A percentile compares a stretch with the other conserved stretches of the same genome.
These are phyloP conservation scores for Claviceps quebecensis DNA, from an alignment of 2,329 filamentous ascomycete genomes.

Conservation along the genomic window DNA sequence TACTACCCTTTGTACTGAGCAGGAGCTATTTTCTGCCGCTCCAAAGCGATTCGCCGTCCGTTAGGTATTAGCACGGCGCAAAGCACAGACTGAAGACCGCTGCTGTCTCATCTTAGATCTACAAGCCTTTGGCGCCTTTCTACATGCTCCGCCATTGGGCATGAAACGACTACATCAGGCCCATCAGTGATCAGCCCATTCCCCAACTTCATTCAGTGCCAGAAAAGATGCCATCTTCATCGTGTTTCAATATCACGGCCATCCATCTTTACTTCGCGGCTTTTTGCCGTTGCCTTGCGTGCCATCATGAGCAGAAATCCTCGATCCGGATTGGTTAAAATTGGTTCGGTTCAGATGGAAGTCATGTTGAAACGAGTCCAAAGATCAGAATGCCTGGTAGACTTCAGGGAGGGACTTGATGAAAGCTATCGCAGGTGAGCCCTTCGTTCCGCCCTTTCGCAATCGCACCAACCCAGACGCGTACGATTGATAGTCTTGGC, in stretches of 20 bases:
- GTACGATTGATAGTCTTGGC: conserved; percentile 1
- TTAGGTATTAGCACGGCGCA: no score
- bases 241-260: not conserved
- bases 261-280: not conserved
- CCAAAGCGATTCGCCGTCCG: not conserved
- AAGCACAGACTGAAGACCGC: no score
- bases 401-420: not conserved
- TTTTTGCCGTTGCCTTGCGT: not conserved
- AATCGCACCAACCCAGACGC: not conserved
- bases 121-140: not conserved
- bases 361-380: not conserved
- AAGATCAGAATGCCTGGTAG: not conserved
- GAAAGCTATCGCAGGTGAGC: not conserved
- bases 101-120: no score
- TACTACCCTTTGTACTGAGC: not conserved
- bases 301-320: not conserved
- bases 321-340: not conserved
- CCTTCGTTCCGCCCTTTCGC: not conserved
- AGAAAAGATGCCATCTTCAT: not conserved
- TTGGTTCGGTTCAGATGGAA: not conserved
- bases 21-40: not conserved
- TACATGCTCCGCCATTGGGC: not conserved
- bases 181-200: not conserved
- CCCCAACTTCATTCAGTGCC: no score
- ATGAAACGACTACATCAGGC: not conserved